Conservation (phyloP, 148 eudicot species). For the Fagopyrum esculentum region DNA sequence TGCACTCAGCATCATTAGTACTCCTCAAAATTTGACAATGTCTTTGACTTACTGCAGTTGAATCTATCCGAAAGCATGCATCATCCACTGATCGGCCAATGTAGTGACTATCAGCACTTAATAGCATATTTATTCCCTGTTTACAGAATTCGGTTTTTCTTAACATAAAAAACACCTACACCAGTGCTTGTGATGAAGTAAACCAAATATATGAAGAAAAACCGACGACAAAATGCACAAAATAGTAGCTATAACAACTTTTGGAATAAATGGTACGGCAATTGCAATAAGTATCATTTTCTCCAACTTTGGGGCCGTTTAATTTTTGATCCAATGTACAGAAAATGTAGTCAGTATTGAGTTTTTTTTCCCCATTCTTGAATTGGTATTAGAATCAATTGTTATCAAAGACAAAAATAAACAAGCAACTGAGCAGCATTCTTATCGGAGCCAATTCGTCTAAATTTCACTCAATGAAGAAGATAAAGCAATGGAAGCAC, state of each 20-base stretch:
- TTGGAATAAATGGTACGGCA: not conserved
- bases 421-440: not conserved
- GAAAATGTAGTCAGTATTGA: not conserved
- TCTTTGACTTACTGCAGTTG: constrained; percentile 67
- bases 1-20: constrained; percentile 39
- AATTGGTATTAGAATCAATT: not conserved
- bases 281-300: not conserved
- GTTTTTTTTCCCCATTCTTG: not conserved
- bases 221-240: not conserved
- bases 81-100: constrained; percentile 79
- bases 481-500: not conserved
- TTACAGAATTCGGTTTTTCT: not conserved
- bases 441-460: not conserved
- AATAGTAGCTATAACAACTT: not conserved
- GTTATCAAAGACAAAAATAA: not conserved
- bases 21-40: constrained; percentile 72
- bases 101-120: constrained; percentile 64
- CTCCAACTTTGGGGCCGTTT: not conserved
- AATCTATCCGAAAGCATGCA: constrained; percentile 55
- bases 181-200: not conserved
- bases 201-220: not conserved
- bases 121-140: constrained; percentile 84
- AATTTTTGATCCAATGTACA: not conserved
- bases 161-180: not conserved
- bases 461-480: not conserved